phyloP scores from a whole-genome alignment of 225 moss, liverwort and hornwort species.

The Takakia lepidozioides region DNA sequence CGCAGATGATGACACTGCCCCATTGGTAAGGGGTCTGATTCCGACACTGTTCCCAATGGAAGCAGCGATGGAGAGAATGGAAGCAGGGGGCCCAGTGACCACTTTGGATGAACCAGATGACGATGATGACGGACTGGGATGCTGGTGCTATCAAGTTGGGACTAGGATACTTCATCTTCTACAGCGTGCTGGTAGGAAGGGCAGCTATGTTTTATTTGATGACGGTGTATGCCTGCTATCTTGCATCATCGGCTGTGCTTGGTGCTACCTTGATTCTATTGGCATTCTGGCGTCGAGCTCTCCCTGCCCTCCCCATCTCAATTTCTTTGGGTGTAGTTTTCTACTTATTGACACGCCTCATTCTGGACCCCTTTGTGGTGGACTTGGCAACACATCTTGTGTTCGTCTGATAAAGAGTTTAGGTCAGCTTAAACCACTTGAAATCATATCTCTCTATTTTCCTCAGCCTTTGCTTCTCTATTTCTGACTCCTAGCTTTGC shows the following conservation, averaged over 20 bases:
- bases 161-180: slow-evolving; percentile 94
- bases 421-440: slow-evolving; percentile 8
- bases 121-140: slow-evolving; percentile 45
- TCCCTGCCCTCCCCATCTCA: slow-evolving; percentile 95
- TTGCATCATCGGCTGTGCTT: slow-evolving; percentile 83
- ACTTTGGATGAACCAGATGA: slow-evolving; percentile 36
- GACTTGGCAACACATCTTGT: slow-evolving; percentile 74
- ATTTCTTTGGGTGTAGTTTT: slow-evolving; percentile 84
- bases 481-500: not conserved
- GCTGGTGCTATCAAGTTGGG: slow-evolving; percentile 92
- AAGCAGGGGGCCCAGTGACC: slow-evolving; percentile 23
- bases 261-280: slow-evolving; percentile 77
- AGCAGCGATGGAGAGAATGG: slow-evolving; percentile 33
- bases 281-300: slow-evolving; percentile 82
- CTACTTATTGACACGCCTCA: slow-evolving; percentile 78
- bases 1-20: slow-evolving; percentile 56
- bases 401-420: slow-evolving; percentile 39
- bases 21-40: slow-evolving; percentile 58
- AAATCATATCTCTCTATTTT: slow-evolving; percentile 7
- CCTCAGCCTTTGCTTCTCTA: slow-evolving; percentile 14
- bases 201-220: slow-evolving; percentile 98
- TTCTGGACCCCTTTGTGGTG: slow-evolving; percentile 80
- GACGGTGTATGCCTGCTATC: slow-evolving; percentile 99
- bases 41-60: no score
- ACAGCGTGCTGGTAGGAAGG: slow-evolving; percentile 93